phyloP scores from a whole-genome alignment of 2,329 filamentous ascomycete species.

The Raffaelea albimanens region DNA sequence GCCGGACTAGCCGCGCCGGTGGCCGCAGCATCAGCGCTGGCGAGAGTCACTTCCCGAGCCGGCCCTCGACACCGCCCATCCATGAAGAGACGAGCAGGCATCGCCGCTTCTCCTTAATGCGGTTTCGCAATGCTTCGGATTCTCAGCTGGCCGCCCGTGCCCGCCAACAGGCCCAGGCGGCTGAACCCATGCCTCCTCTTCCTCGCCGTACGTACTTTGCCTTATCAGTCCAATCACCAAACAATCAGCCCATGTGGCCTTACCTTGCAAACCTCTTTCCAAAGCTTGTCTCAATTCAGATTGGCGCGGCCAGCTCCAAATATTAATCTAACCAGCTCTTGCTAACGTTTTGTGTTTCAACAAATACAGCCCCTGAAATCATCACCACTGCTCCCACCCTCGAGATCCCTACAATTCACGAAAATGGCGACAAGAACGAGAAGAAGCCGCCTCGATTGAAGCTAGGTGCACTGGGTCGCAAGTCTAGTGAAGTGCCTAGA shows the following conservation, averaged over 20 bases:
- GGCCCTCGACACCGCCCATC: slow-evolving; percentile 38
- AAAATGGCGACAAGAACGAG: slow-evolving; percentile 16
- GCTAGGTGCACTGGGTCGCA: slow-evolving; percentile 42
- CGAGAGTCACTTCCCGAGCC: slow-evolving; percentile 15
- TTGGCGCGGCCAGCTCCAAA: no score
- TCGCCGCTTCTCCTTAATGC: slow-evolving; percentile 60
- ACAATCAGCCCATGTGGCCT: not conserved
- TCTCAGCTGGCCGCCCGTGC: slow-evolving; percentile 72
- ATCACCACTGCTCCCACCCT: slow-evolving; percentile 86
- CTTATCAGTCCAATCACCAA: slow-evolving; percentile 5
- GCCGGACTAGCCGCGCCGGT: slow-evolving; percentile 13
- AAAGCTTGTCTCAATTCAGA: not conserved
- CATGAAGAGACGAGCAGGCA: slow-evolving; percentile 48
- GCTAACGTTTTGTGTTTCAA: slow-evolving; percentile 1
- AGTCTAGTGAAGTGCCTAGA: slow-evolving; percentile 40
- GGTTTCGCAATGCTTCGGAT: slow-evolving; percentile 87
- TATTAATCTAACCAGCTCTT: no score
- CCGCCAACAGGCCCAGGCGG: slow-evolving; percentile 50
- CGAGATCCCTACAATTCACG: slow-evolving; percentile 35
- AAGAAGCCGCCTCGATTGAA: slow-evolving; percentile 49
- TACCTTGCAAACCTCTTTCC: not conserved
- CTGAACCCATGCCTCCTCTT: slow-evolving; percentile 43
- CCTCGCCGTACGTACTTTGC: slow-evolving; percentile 46
- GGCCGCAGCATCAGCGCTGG: slow-evolving; percentile 6
- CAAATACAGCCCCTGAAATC: slow-evolving; percentile 55